Evolutionary conservation across 441 rosid species (phyloP).

Genomic region (Geranium incanum): DNA sequence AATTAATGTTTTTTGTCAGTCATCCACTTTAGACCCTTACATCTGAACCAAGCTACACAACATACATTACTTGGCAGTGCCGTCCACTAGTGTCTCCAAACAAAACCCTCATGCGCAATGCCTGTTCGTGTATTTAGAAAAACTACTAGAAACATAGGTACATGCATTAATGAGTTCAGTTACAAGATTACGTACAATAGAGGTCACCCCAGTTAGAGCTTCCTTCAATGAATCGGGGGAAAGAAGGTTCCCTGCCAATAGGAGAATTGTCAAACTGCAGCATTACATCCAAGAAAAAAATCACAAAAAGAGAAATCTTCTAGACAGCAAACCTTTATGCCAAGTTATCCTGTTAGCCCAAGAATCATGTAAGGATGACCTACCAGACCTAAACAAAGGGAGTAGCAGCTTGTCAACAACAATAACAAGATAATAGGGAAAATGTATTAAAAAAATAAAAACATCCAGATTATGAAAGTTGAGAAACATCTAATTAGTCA

Average conservation of each 20-base stretch:
- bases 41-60: not conserved
- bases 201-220: slow-evolving; percentile 71
- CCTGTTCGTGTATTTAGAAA: not conserved
- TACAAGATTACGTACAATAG: slow-evolving; percentile 56
- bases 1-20: too few species aligned
- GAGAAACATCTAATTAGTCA: not conserved
- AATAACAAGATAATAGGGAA: not conserved
- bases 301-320: slow-evolving; percentile 11
- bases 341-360: slow-evolving; percentile 74
- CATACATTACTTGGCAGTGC: not conserved
- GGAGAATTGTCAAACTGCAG: slow-evolving; percentile 15
- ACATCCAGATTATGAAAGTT: not conserved
- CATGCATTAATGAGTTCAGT: not conserved
- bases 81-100: not conserved
- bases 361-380: slow-evolving; percentile 57
- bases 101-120: not conserved
- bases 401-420: slow-evolving; percentile 8
- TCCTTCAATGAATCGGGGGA: slow-evolving; percentile 79
- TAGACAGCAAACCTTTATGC: slow-evolving; percentile 63
- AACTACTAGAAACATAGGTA: not conserved
- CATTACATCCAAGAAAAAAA: slow-evolving; percentile 7
- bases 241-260: slow-evolving; percentile 63
- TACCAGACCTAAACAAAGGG: slow-evolving; percentile 58
- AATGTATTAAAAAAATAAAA: not conserved
- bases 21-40: too few species aligned